phyloP scores from a whole-genome alignment of 2,329 filamentous ascomycete species.

The Colletotrichum limetticola region DNA sequence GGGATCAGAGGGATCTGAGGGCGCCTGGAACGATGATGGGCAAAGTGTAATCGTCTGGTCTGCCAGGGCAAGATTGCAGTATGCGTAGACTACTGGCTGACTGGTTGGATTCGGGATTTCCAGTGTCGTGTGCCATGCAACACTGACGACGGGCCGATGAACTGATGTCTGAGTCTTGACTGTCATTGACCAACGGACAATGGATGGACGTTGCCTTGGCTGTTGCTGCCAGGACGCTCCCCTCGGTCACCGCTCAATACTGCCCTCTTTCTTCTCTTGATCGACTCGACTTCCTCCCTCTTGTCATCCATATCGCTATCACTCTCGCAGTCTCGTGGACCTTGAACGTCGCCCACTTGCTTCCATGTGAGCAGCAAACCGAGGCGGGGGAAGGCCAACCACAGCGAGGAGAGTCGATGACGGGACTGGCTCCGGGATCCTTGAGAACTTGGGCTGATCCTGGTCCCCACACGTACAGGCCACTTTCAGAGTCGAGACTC shows the following conservation, averaged over 20 bases:
- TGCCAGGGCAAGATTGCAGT: not conserved
- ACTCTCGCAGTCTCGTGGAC: not conserved
- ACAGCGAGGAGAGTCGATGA: not conserved
- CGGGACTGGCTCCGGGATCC: constrained; percentile 30
- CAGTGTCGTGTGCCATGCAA: not conserved
- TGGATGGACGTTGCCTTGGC: not conserved
- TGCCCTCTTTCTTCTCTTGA: not conserved
- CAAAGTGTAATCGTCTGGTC: not conserved
- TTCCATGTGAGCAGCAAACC: not conserved
- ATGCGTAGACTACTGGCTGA: too few species aligned
- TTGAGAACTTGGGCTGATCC: not conserved
- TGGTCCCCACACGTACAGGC: not conserved
- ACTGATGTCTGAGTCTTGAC: not conserved
- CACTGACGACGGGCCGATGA: not conserved
- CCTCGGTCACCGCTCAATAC: not conserved
- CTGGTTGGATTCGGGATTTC: not conserved
- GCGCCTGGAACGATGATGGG: not conserved
- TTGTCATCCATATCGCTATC: too few species aligned
- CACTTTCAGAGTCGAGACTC: not conserved
- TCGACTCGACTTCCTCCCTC: not conserved
- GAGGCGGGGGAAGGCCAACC: constrained; percentile 6
- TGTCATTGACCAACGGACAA: not conserved
- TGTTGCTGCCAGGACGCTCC: not conserved
- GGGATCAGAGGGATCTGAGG: constrained; percentile 4
- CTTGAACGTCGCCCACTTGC: not conserved